Percentiles rank a stretch among this genome's conserved stretches.
Evolutionary conservation across 805 yeast genomes (phyloP).

Genomic region (Candida sonorensis): DNA sequence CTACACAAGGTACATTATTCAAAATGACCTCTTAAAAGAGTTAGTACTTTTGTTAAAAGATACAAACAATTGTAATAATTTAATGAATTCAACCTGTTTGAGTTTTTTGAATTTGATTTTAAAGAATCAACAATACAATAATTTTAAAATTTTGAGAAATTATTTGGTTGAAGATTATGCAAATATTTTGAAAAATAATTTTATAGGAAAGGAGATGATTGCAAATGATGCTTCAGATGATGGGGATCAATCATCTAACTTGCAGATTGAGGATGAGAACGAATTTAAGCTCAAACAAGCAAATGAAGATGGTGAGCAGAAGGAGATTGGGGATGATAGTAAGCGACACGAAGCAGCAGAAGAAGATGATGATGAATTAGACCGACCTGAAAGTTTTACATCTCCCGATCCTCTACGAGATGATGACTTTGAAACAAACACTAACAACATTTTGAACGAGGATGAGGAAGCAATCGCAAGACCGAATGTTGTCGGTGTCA

Average conservation of each 20-base stretch:
- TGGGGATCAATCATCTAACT: too few relatives aligned
- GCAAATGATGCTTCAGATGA: too few relatives aligned
- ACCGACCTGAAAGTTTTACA: slow-evolving; percentile 14
- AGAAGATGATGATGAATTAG: slow-evolving; percentile 1
- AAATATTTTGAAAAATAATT: slow-evolving; percentile 9
- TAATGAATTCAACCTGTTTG: slow-evolving; percentile 69
- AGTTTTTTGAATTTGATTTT: slow-evolving; percentile 37
- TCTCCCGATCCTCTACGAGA: slow-evolving; percentile 14
- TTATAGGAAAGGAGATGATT: slow-evolving; percentile 17
- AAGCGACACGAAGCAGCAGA: too few relatives aligned
- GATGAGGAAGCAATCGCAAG: not conserved
- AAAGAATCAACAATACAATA: slow-evolving; percentile 13
- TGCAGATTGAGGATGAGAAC: too few relatives aligned
- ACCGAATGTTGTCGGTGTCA: not conserved
- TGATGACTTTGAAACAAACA: slow-evolving; percentile 6
- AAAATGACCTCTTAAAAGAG: slow-evolving; percentile 43
- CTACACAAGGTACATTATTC: slow-evolving; percentile 50
- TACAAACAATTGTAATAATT: slow-evolving; percentile 45
- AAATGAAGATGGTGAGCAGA: not conserved
- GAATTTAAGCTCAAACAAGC: too few relatives aligned
- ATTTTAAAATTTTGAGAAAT: slow-evolving; percentile 14
- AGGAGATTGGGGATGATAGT: slow-evolving; percentile 1
- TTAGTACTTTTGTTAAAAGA: slow-evolving; percentile 44
- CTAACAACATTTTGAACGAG: slow-evolving; percentile 1
- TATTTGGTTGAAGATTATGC: slow-evolving; percentile 16